A percentile compares a stretch with the other conserved stretches of the same genome.
Conservation (phyloP, 1,284 basidiomycete species). For the Athelia sp. region DNA sequence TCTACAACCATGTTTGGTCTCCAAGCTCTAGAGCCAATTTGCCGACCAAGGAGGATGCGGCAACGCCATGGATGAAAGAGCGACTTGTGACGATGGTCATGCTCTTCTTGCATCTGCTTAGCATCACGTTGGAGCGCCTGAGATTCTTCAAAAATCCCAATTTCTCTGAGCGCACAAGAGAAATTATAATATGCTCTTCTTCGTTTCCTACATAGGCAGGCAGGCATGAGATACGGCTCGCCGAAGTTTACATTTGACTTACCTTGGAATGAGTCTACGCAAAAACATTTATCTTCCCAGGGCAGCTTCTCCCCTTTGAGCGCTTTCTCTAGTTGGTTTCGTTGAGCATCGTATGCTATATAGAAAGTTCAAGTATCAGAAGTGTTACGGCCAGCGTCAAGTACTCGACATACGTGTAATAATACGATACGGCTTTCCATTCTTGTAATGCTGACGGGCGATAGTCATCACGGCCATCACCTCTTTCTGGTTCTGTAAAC, state of each 20-base stretch:
- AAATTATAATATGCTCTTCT: conserved; percentile 54
- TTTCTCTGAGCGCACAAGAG: conserved; percentile 40
- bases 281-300: conserved; percentile 3
- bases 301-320: background rate
- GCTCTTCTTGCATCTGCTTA: conserved; percentile 51
- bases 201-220: conserved; percentile 16
- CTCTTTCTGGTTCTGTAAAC: conserved; percentile 19
- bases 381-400: conserved; percentile 2
- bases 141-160: conserved; percentile 46
- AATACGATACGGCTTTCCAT: conserved; percentile 15
- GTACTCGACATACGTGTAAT: conserved; percentile 15
- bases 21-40: conserved; percentile 34
- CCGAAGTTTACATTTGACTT: background rate
- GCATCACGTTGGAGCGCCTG: conserved; percentile 63
- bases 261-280: conserved; percentile 4
- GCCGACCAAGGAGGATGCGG: conserved; percentile 40
- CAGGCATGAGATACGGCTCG: background rate
- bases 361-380: background rate
- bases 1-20: conserved; percentile 29
- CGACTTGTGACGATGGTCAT: conserved; percentile 51
- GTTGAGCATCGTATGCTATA: conserved; percentile 3
- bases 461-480: conserved; percentile 17
- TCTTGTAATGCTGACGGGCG: conserved; percentile 8
- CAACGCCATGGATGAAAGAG: conserved; percentile 37
- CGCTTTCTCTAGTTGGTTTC: background rate